Evolutionary conservation across 2,329 filamentous ascomycete species (phyloP).

Genomic region (Calonectria fujianensis): DNA sequence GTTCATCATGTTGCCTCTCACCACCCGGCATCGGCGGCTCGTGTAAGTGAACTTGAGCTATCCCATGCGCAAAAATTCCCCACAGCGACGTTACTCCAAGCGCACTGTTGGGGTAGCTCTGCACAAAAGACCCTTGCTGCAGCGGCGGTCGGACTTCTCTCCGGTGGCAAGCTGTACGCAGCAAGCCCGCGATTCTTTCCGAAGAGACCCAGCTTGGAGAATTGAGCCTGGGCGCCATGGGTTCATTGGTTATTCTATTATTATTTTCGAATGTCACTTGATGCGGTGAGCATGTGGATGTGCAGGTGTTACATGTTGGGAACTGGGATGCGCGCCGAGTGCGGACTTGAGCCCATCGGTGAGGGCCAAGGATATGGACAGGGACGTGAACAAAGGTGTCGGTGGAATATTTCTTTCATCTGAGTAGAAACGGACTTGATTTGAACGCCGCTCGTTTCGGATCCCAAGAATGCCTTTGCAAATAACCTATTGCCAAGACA

Average conservation of each 20-base stretch:
- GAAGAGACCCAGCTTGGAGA: neutral
- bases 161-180: neutral
- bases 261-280: neutral
- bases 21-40: conserved; percentile 38
- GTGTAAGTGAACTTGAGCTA: conserved; percentile 28
- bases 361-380: neutral
- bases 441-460: neutral
- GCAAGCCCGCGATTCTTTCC: conserved; percentile 31
- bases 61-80: conserved; percentile 15
- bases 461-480: neutral
- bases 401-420: neutral
- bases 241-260: neutral
- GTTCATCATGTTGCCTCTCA: conserved; percentile 11
- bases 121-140: neutral
- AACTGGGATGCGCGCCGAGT: conserved; percentile 21
- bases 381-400: neutral
- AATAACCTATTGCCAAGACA: neutral
- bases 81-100: conserved; percentile 33
- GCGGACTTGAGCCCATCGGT: conserved; percentile 20
- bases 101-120: conserved; percentile 35
- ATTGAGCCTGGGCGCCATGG: neutral
- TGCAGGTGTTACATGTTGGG: conserved; percentile 10
- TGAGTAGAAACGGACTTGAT: neutral
- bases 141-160: conserved; percentile 34
- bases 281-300: conserved; percentile 17